Evolutionary conservation across 2,329 filamentous ascomycete species (phyloP), one percentile per base, ranked within the genome.

Genomic region (Phialocephala sp.): DNA sequence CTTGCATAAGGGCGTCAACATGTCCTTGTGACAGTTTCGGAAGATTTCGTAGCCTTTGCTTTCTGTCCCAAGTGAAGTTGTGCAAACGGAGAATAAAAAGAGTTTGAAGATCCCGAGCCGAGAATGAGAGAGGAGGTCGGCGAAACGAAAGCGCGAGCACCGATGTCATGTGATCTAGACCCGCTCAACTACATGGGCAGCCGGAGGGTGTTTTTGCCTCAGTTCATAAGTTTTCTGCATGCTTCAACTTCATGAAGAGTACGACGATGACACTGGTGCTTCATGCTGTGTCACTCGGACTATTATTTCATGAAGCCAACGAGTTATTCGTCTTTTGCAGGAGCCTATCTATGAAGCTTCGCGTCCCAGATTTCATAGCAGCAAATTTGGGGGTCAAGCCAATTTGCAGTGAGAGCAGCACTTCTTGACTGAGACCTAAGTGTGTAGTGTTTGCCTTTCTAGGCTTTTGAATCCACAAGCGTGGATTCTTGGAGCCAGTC

Each of bases 21-120:
- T 15, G 62, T 64, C 62, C 58, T 60, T 60, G 56, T 64, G 55
- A 59, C 43, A 36, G 35, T 1, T 27, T 64, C 55, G 62, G 62
- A 37, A 43, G 36, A 55, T 14, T 36, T 64, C 56, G 62, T 37
- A 55, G 52, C 52, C 35, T 55, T 11, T 24, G 45, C 9, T 50
- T 22, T 43, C 2, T 32, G 27, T 50, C n/a, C 15, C 8, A 20
- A 18, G n/a, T 50, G 45, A 50, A 50, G 45, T 50, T 50, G n/a
- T 50, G 45, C 18, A 50, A n/a, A 50, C 20, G n/a, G 43, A 12
- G 43, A 20, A 45, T 18, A 24, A 22, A 50, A 11, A 50, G 24
- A 15, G 27, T 54, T 35, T 32, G 27, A 32, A 32, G 27, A 32
- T 32, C 27, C 27, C 27, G 27, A 32, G 27, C 27, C 27, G 27